Base-by-base conservation (phyloP, 371 early-diverging fungal species). In the Dichotomocladium elegans region DNA sequence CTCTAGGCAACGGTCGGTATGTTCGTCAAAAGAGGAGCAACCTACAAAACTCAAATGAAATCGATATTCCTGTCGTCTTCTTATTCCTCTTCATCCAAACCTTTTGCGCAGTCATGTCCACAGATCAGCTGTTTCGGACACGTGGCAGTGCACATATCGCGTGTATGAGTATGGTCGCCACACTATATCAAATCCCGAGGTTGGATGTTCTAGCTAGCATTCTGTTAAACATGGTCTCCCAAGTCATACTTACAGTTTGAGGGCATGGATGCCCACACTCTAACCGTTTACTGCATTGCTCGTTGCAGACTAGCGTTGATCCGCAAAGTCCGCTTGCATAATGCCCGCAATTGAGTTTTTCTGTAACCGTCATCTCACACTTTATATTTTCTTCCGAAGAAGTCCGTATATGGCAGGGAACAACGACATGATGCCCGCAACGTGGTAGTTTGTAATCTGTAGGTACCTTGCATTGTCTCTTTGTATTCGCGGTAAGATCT, bases 71-170 rank as follows among this genome's bases (percentile, higher is more conserved):
- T n/a, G n/a, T n/a, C n/a, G n/a, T n/a, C n/a, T n/a, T n/a, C n/a
- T n/a, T n/a, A n/a, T n/a, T n/a, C n/a, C n/a, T n/a, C n/a, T n/a
- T n/a, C n/a, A n/a, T n/a, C 44, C 14, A 35, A 45, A 72, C 77
- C 78, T 31, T 72, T 68, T 1, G 64, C 60, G 51, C 79, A 79
- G 15, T 47, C 17, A 51, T 79, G 79, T 1, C 79, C 77, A 50
- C 79, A 79, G 7, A 79, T 70, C n/a, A 79, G 47, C 41, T 61
- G 57, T 34, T 76, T 79, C 7, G 72, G 44, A 31, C 79, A 79
- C 35, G 48, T 52, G 2, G 58, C 56, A 3, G 30, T 55, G 44
- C 79, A 79, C 24, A 59, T 22, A 3, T n/a, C 40, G 14, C 76
- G 57, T 2, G 41, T 45, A 48, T 79, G 77, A 2, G 48, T 41